phyloP scores from a whole-genome alignment of 2,329 filamentous ascomycete genomes.

The Colletotrichum sp. region DNA sequence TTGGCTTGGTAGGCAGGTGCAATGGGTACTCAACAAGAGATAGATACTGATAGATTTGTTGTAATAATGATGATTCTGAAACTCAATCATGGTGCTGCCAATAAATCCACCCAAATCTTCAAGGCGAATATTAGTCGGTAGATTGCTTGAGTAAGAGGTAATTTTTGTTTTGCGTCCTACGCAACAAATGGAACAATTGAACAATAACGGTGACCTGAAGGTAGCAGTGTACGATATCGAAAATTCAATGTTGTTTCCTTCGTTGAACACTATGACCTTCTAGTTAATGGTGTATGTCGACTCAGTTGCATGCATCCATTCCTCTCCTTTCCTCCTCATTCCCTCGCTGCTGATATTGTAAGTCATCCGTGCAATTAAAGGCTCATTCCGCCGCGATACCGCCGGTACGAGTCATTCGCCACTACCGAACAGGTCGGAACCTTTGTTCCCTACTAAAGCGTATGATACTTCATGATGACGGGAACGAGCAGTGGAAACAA shows the following conservation, averaged over 20 bases:
- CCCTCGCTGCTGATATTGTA: not conserved
- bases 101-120: not conserved
- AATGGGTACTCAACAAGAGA: not conserved
- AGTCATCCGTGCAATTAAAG: fast-evolving
- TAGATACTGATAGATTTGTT: not conserved
- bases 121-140: not conserved
- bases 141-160: fast-evolving
- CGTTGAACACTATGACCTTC: not conserved
- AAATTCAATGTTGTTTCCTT: not conserved
- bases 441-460: not conserved
- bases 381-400: not conserved
- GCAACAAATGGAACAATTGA: not conserved
- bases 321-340: not conserved
- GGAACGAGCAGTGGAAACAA: not conserved
- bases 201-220: not conserved
- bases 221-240: fast-evolving
- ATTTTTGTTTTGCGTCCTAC: fast-evolving
- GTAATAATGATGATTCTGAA: not conserved
- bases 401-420: not conserved
- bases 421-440: not conserved
- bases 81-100: not conserved
- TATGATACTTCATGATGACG: not conserved
- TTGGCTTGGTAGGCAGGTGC: not conserved
- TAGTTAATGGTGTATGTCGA: not conserved
- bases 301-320: not conserved